A percentile compares a stretch with the other conserved stretches of the same genome.
These are phyloP conservation scores for Penicillium sp. DNA, from an alignment of 2,329 filamentous ascomycete genomes.

Conservation along the genomic window DNA sequence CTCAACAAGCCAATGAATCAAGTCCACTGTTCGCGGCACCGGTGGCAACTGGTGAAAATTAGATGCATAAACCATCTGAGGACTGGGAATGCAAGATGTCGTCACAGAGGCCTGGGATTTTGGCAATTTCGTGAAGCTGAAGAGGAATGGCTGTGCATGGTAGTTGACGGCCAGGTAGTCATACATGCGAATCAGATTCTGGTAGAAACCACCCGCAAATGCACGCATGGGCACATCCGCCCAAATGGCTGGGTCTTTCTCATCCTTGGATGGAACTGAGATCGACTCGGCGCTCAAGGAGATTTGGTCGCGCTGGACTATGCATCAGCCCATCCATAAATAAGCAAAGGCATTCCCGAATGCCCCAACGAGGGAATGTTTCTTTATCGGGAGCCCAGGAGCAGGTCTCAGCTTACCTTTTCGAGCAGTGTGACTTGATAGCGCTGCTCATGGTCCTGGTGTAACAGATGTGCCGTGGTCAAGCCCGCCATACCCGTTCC, in stretches of 20 bases:
- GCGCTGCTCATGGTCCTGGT: conserved; percentile 38
- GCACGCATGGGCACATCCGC: conserved; percentile 54
- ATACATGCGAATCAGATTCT: conserved; percentile 57
- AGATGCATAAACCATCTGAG: conserved; percentile 55
- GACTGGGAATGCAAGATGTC: conserved; percentile 12
- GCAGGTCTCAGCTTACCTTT: conserved; percentile 33
- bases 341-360: background rate
- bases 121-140: conserved; percentile 46
- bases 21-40: conserved; percentile 33
- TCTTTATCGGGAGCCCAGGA: background rate
- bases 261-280: conserved; percentile 14
- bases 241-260: conserved; percentile 26
- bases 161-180: conserved; percentile 53
- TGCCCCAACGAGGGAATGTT: background rate
- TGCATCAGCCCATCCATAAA: background rate
- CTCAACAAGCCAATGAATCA: conserved; percentile 46
- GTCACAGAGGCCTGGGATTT: conserved; percentile 5
- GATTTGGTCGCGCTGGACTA: conserved; percentile 41
- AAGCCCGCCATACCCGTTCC: conserved; percentile 52
- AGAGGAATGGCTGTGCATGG: conserved; percentile 53
- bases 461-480: conserved; percentile 47
- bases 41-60: conserved; percentile 53
- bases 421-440: conserved; percentile 49
- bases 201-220: conserved; percentile 55
- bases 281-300: conserved; percentile 48